phyloP scores from a whole-genome alignment of 805 yeast genomes.

The Dipodascopsis uninucleata region DNA sequence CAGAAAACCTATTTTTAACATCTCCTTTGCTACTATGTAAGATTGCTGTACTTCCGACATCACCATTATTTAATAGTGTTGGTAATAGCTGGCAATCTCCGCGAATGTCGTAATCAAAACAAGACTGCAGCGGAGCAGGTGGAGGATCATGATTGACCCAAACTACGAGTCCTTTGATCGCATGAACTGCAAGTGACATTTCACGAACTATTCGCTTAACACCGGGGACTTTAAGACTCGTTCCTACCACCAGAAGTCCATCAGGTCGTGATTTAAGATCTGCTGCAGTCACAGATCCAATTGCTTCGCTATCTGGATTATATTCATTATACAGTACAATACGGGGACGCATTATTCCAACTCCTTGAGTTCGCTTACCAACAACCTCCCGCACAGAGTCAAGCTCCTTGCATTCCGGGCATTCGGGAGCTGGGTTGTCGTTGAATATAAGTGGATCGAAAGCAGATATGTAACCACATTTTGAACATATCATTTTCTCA shows the following conservation, averaged over 20 bases:
- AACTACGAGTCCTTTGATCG: constrained; percentile 55
- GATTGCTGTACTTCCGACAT: no score
- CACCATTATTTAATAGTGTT: constrained; percentile 25
- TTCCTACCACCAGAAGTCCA: constrained; percentile 76
- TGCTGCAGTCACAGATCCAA: constrained; percentile 66
- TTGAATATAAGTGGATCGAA: constrained; percentile 53
- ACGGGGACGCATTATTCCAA: constrained; percentile 61
- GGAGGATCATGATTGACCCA: constrained; percentile 56
- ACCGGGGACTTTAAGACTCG: constrained; percentile 78
- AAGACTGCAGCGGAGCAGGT: constrained; percentile 42
- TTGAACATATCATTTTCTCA: constrained; percentile 67
- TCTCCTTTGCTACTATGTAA: constrained; percentile 20
- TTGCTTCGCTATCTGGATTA: constrained; percentile 85
- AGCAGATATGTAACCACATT: constrained; percentile 58
- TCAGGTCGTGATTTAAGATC: constrained; percentile 70
- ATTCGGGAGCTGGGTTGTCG: constrained; percentile 45
- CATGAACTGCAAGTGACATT: constrained; percentile 54
- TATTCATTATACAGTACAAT: constrained; percentile 69
- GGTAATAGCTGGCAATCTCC: constrained; percentile 66
- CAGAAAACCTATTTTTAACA: constrained; percentile 24
- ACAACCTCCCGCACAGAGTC: constrained; percentile 54
- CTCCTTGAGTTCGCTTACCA: constrained; percentile 62
- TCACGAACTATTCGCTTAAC: constrained; percentile 60
- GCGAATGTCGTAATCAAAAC: constrained; percentile 54
- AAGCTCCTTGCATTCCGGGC: constrained; percentile 62